Evolutionary conservation across 2,329 filamentous ascomycete genomes (phyloP), one percentile per base, ranked within the genome.

Genomic region (Dothistroma septosporum): DNA sequence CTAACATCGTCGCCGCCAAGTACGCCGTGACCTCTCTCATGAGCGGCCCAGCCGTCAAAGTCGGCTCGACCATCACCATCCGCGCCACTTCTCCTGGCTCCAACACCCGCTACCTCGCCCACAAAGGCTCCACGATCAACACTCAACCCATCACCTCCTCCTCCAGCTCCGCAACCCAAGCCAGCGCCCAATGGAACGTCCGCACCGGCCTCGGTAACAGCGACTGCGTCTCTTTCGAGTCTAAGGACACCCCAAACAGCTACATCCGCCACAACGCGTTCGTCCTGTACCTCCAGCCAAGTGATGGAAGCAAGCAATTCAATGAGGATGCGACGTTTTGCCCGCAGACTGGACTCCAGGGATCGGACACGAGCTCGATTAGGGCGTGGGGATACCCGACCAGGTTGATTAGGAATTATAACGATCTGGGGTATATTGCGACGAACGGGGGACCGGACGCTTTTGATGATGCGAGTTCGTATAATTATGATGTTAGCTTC

Each of bases 301-400:
- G 80, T 63, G 85, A 87, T 62, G 79, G 79, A 57, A 77, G 76
- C 58, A 85, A 86, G 76, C 73, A 76, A 55, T 86, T 87, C 73
- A 41, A 74, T 4, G 84, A 87, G 65, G 85, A 87, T 53, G 83
- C 85, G 8, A 87, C 85, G 0, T 87, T 87, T 73, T 87, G 85
- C 68, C 76, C 83, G 0, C 77, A 82, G 70, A 60, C 77, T 0
- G 81, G 80, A 0, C 73, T 87, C 22, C 69, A 77, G 48, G 83
- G 82, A 7, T 80, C 62, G 63, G 11, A 21, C 6, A 53, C 50
- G 9, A 32, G 5, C 12, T 79, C 83, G 0, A 76, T 87, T 33
- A 77, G 82, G 4, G 76, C 83, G 1, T 87, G 85, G 85, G 79
- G 76, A 48, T 86, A 85, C 66, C 85, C 85, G 0, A 85, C 84